These are phyloP conservation scores for Byssochlamys sp. DNA, from an alignment of 2,329 filamentous ascomycete species.

Conservation along the genomic window DNA sequence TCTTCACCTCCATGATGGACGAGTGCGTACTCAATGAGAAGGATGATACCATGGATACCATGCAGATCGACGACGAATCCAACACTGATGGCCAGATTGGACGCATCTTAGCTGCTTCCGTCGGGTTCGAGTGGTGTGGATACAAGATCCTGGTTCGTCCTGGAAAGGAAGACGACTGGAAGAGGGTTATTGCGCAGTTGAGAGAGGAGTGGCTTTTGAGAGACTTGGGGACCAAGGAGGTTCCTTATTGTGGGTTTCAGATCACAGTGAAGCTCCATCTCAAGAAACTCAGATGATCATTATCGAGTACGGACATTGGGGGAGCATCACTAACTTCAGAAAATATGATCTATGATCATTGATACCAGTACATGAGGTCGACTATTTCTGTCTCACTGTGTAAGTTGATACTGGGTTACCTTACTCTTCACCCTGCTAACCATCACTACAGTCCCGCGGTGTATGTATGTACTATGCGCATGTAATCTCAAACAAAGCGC, in stretches of 20 bases:
- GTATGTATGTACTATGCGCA: conserved; percentile 75
- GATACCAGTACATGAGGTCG: conserved; percentile 82
- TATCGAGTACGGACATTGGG: too few species aligned
- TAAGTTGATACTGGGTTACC: conserved; percentile 12
- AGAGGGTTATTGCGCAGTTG: conserved; percentile 6
- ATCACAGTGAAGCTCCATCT: background rate
- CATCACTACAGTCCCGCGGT: conserved; percentile 52
- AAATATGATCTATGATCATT: conserved; percentile 86
- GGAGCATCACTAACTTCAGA: conserved; percentile 58
- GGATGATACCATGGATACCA: conserved; percentile 2
- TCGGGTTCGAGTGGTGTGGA: conserved; percentile 13
- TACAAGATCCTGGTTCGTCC: conserved; percentile 12
- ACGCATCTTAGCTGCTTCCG: conserved; percentile 9
- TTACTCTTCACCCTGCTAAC: conserved; percentile 1
- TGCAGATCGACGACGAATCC: conserved; percentile 6
- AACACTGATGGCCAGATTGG: background rate
- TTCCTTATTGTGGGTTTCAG: background rate
- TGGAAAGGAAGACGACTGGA: conserved; percentile 11
- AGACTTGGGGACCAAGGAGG: background rate
- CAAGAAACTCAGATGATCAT: background rate
- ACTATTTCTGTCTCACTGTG: conserved; percentile 82
- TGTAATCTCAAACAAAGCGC: conserved; percentile 70
- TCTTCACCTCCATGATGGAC: conserved; percentile 9
- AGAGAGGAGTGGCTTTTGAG: conserved; percentile 3
- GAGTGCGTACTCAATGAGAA: conserved; percentile 8